These are phyloP conservation scores for Gymnopilus dilepis DNA, from an alignment of 768 basidiomycete species.

Conservation along the genomic window DNA sequence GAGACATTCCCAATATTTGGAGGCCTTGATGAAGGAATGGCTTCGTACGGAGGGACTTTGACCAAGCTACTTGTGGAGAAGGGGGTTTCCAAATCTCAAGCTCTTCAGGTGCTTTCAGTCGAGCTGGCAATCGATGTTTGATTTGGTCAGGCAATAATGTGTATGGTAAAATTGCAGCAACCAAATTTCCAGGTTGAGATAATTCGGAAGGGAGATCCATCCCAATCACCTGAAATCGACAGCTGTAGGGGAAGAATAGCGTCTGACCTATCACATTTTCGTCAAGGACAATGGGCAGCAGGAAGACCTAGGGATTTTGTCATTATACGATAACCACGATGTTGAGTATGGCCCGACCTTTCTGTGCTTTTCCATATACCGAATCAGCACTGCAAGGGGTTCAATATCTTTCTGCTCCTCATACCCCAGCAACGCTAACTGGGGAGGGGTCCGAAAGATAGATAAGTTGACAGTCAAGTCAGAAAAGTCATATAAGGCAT, in stretches of 20 bases:
- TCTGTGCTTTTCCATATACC: constrained; percentile 51
- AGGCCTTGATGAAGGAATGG: constrained; percentile 44
- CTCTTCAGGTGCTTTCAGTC: background rate
- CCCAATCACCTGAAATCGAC: constrained; percentile 14
- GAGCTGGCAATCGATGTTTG: constrained; percentile 12
- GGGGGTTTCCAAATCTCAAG: background rate
- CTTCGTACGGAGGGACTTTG: constrained; percentile 10
- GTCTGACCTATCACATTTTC: constrained; percentile 54
- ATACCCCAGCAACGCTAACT: constrained; percentile 56
- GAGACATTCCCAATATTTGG: constrained; percentile 53
- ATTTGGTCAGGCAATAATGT: constrained; percentile 40
- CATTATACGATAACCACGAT: constrained; percentile 1
- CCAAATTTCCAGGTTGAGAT: constrained; percentile 44
- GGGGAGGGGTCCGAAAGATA: constrained; percentile 55
- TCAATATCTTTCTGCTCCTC: constrained; percentile 43
- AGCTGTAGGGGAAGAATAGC: constrained; percentile 54
- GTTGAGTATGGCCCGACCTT: constrained; percentile 43
- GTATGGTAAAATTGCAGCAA: constrained; percentile 57
- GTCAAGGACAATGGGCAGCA: constrained; percentile 54
- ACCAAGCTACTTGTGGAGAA: background rate
- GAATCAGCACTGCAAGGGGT: constrained; percentile 44
- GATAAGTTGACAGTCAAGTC: constrained; percentile 53
- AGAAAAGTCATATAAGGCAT: constrained; percentile 51
- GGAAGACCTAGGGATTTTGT: constrained; percentile 46
- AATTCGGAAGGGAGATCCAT: constrained; percentile 41